Base-by-base conservation (phyloP, 2,329 filamentous ascomycete species). In the Aspergillus oerlinghausenensis region DNA sequence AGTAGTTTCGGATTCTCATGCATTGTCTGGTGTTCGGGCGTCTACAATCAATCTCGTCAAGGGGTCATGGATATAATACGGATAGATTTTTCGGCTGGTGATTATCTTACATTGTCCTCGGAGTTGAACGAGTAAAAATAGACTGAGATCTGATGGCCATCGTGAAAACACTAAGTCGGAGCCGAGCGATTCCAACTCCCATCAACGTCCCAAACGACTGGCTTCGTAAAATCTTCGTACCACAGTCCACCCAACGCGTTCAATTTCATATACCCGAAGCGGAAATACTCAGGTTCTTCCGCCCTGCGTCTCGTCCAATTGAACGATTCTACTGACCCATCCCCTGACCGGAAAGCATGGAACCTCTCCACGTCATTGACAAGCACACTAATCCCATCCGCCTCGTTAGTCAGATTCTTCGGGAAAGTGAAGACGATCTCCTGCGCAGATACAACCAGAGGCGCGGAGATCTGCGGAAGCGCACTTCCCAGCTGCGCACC, bases 311-410 rank as follows among this genome's bases (percentile, higher is more conserved):
- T 68, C 14, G 63, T 73, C 74, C 75, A 76, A 51, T 64, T 68
- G 57, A 68, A 76, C 17, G 67, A 60, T 6, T 61, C 61, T 6
- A 69, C 53, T 1, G 55, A 50, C 7, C 59, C 62, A 17, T 68
- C 65, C 29, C 76, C 76, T 32, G 81, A 74, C 23, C 73, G 74
- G 64, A 82, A 84, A 0, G 76, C 75, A n/a, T 77, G 72, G 60
- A 79, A 84, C 1, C 83, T 75, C 67, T 85, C 81, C 1, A 87
- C 83, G 55, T 87, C 84, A 57, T 86, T 86, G 55, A 86, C 80
- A 2, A 86, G 68, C 4, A 86, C 77, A 45, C 79, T 82, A 17
- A 87, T 73, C 1, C 84, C 84, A 50, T 85, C 83, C 1, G 72
- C 68, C 19, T 70, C 66, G 4, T 64, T 48, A 1, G 64, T 59